Evolutionary conservation across 371 early-diverging fungal genomes (phyloP).

Genomic region (Mucor sp.): DNA sequence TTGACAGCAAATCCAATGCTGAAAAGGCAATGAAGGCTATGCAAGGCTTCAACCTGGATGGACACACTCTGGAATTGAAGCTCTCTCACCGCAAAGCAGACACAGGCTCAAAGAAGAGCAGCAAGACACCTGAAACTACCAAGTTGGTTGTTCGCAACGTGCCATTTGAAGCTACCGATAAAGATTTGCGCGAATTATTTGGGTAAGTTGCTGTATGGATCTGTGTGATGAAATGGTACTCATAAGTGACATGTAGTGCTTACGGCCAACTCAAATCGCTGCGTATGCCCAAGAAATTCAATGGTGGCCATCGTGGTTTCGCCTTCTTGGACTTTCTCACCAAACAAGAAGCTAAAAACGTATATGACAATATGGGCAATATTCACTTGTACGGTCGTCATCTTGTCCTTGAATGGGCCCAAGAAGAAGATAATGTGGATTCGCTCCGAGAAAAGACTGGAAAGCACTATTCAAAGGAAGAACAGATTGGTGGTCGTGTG

Average conservation of each 20-base stretch:
- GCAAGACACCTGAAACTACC: constrained; percentile 53
- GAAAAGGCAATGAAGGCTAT: constrained; percentile 79
- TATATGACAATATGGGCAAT: constrained; percentile 83
- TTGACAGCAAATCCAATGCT: constrained; percentile 76
- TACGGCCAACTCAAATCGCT: constrained; percentile 95
- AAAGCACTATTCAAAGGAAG: constrained; percentile 65
- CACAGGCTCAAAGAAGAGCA: constrained; percentile 30
- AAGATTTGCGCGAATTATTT: constrained; percentile 93
- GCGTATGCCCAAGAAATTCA: constrained; percentile 94
- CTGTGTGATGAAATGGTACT: background rate
- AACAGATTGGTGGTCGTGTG: constrained; percentile 39
- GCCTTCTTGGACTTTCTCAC: constrained; percentile 97
- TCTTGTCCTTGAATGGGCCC: constrained; percentile 96
- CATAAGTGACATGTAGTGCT: constrained; percentile 49
- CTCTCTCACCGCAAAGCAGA: constrained; percentile 70
- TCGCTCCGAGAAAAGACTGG: constrained; percentile 70
- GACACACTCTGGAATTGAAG: constrained; percentile 85
- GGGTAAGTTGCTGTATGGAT: constrained; percentile 42
- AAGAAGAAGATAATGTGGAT: constrained; percentile 74
- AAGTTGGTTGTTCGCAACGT: constrained; percentile 97
- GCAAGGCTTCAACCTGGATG: constrained; percentile 85
- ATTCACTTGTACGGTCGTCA: constrained; percentile 99
- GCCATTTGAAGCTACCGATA: constrained; percentile 98
- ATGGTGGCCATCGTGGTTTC: constrained; percentile 97
- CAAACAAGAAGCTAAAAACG: constrained; percentile 90